Percentiles rank a stretch among this genome's conserved stretches.
Conservation (phyloP, 768 basidiomycete genomes). For the Pleurotus platypus region DNA sequence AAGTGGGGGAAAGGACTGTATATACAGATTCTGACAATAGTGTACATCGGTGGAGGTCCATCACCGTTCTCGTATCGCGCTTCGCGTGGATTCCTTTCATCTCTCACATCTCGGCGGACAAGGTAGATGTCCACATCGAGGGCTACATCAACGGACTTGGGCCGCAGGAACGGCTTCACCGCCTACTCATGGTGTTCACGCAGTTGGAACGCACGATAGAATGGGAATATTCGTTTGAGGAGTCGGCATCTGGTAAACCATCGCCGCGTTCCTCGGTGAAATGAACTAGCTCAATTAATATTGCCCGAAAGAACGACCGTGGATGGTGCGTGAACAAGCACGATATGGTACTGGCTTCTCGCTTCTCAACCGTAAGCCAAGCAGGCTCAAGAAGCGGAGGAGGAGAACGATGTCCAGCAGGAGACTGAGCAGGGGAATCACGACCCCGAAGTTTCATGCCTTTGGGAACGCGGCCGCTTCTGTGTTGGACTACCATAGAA, state of each 20-base stretch:
- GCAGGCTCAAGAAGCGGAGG: background rate
- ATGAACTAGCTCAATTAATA: too few species aligned
- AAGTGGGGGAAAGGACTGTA: constrained; percentile 9
- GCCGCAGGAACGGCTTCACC: constrained; percentile 11
- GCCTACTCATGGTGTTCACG: constrained; percentile 11
- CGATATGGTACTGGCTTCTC: background rate
- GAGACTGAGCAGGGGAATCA: background rate
- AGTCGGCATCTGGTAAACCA: background rate
- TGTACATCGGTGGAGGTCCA: constrained; percentile 1
- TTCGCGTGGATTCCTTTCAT: constrained; percentile 14
- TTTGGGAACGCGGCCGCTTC: background rate
- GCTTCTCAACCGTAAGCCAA: background rate
- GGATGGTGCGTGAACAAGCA: background rate
- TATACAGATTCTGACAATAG: too few species aligned
- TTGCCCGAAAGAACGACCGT: background rate
- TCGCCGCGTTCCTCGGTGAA: too few species aligned
- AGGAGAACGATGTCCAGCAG: background rate
- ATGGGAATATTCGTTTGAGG: background rate
- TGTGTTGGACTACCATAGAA: background rate
- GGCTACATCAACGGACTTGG: constrained; percentile 16
- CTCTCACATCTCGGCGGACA: constrained; percentile 10
- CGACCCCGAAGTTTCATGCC: background rate
- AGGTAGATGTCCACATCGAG: constrained; percentile 10
- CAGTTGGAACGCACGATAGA: constrained; percentile 10
- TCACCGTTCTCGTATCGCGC: background rate